These are phyloP conservation scores for Carpinus fangiana DNA, from an alignment of 306 rosid species.

Conservation along the genomic window DNA sequence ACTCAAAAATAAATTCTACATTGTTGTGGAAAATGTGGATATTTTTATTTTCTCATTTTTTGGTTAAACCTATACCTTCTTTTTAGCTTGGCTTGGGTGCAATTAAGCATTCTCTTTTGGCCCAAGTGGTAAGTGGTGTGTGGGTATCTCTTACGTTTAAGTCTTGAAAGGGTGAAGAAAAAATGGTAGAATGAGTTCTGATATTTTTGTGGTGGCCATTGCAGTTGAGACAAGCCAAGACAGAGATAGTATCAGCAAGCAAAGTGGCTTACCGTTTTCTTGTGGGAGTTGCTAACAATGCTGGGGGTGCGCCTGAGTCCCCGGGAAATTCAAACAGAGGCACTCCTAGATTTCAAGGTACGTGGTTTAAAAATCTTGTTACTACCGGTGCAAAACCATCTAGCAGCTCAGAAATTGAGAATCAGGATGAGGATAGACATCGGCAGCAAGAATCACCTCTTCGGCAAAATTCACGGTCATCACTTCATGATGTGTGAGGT, in stretches of 20 bases:
- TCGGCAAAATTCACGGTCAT: slow-evolving; percentile 35
- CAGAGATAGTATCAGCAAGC: slow-evolving; percentile 90
- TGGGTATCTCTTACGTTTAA: not conserved
- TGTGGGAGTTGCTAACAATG: slow-evolving; percentile 69
- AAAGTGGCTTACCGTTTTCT: slow-evolving; percentile 93
- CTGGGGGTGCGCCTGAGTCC: slow-evolving; percentile 47
- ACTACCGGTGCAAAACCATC: slow-evolving; percentile 86
- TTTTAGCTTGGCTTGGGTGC: not conserved
- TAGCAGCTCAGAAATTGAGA: slow-evolving; percentile 67
- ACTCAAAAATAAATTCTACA: not conserved
- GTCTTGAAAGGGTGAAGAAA: not conserved
- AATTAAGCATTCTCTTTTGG: not conserved
- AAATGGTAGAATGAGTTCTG: not conserved
- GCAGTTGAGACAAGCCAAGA: slow-evolving; percentile 95
- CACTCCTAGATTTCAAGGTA: slow-evolving; percentile 66
- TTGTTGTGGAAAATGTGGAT: not conserved
- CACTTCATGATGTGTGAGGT: slow-evolving; percentile 47
- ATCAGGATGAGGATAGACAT: slow-evolving; percentile 44
- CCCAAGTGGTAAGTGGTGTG: not conserved
- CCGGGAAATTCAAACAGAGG: slow-evolving; percentile 70
- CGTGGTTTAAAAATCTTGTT: slow-evolving; percentile 84
- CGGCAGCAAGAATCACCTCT: slow-evolving; percentile 34
- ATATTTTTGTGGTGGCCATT: slow-evolving; percentile 26
- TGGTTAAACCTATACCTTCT: too few relatives aligned
- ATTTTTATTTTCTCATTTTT: too few relatives aligned